Evolutionary conservation across 208 protist species (phyloP), one percentile per base, ranked within the genome.

Genomic region (Leishmania tropica): DNA sequence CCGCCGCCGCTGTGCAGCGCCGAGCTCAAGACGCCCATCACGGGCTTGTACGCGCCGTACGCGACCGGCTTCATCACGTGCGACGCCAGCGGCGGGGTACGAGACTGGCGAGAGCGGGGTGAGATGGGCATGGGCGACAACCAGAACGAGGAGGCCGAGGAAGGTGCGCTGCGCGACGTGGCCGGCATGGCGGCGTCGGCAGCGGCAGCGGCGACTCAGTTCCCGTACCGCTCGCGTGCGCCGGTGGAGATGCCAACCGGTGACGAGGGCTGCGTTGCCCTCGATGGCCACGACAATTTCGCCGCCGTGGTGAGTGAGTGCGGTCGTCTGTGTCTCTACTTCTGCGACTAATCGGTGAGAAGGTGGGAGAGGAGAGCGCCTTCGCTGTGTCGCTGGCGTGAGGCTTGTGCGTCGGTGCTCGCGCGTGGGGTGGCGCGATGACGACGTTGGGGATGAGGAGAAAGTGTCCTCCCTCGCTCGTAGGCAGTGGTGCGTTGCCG

Each of bases 11-110:
- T 42, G 28, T 82, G 86, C 81, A 87, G 88, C 78, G 81, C 68
- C 64, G 75, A 75, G 28, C 68, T 86, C 8, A 83, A 85, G 31
- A 80, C 81, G 40, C 60, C 88, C 70, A 73, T 88, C 85, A 86
- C 89, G 21, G 91, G 91, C 47, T 56, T 95, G 54, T 85, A 92
- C 83, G 90, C 90, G 80, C 91, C 91, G 54, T 87, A 93, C 75
- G 83, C 87, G 48, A 90, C 88, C 3, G 87, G 79, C 58, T 81
- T 95, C 42, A 70, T 95, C 37, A 89, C 88, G n/a, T 93, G 89
- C 65, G 88, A 88, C 68, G 83, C 89, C 19, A 87, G 91, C 70
- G 91, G 91, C 21, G 83, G 78, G 37, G 84, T 94, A 45, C 83
- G 89, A 58, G 73, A 86, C 79, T 94, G 91, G 91, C 75, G 77